phyloP scores from a whole-genome alignment of 2,329 filamentous ascomycete genomes.

The Cladosporium cucumerinum region DNA sequence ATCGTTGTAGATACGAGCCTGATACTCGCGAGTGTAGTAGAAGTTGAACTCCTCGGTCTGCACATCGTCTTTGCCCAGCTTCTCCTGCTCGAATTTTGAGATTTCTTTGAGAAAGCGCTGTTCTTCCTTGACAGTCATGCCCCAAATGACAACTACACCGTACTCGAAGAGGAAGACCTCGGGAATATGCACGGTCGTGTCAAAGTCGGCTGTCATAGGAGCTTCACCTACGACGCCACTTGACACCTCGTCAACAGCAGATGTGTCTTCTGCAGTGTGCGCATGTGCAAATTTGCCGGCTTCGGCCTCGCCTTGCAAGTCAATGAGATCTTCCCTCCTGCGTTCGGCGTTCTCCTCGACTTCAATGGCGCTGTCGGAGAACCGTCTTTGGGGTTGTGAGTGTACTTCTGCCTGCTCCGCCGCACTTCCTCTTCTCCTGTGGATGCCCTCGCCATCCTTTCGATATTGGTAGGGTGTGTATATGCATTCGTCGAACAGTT shows the following conservation, averaged over 20 bases:
- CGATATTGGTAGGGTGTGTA: slow-evolving; percentile 88
- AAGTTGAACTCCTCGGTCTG: slow-evolving; percentile 99
- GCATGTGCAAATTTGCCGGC: background rate
- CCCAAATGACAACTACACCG: slow-evolving; percentile 96
- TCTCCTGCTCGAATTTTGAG: slow-evolving; percentile 88
- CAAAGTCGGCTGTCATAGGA: slow-evolving; percentile 64
- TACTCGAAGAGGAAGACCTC: slow-evolving; percentile 97
- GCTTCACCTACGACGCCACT: slow-evolving; percentile 15
- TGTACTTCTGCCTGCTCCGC: slow-evolving; percentile 33
- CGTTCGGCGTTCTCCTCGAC: slow-evolving; percentile 51
- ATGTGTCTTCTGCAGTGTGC: slow-evolving; percentile 10
- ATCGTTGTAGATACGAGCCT: slow-evolving; percentile 98
- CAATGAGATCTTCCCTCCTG: slow-evolving; percentile 37
- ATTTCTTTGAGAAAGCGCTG: slow-evolving; percentile 90
- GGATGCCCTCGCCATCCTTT: slow-evolving; percentile 36
- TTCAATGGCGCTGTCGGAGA: slow-evolving; percentile 69
- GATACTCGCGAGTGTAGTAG: slow-evolving; percentile 97
- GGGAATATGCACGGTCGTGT: slow-evolving; percentile 83
- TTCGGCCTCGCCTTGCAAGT: slow-evolving; percentile 24
- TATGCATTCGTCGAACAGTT: slow-evolving; percentile 95
- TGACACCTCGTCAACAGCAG: slow-evolving; percentile 4
- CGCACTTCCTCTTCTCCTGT: slow-evolving; percentile 21
- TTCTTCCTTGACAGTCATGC: slow-evolving; percentile 89
- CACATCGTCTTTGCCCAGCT: slow-evolving; percentile 80
- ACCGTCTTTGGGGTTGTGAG: slow-evolving; percentile 57